A percentile compares a stretch with the other conserved stretches of the same genome.
These are phyloP conservation scores for Suillus hirtellus DNA, from an alignment of 768 basidiomycete genomes.

Conservation along the genomic window DNA sequence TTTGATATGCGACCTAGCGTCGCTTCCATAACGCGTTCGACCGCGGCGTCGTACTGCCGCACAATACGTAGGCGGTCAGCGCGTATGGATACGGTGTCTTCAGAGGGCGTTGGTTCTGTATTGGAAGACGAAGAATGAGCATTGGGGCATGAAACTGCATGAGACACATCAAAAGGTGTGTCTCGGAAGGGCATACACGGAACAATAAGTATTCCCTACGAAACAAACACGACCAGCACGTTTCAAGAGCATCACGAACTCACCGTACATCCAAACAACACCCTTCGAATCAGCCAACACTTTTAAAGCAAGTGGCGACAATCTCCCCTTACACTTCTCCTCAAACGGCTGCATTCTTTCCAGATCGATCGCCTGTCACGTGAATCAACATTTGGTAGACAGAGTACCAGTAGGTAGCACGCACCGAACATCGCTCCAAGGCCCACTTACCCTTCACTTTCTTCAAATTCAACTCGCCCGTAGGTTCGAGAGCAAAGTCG, in stretches of 20 bases:
- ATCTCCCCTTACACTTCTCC: neutral
- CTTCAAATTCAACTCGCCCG: slow-evolving; percentile 21
- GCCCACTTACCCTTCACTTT: slow-evolving; percentile 25
- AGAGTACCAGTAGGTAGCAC: neutral
- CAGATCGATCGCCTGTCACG: neutral
- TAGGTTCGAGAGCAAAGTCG: slow-evolving; percentile 27
- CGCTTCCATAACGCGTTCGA: slow-evolving; percentile 19
- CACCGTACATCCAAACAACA: slow-evolving; percentile 23
- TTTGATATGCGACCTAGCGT: slow-evolving; percentile 24
- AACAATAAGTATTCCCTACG: neutral
- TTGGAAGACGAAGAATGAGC: neutral
- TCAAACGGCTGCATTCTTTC: slow-evolving; percentile 8
- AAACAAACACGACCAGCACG: neutral
- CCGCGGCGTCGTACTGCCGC: slow-evolving; percentile 21
- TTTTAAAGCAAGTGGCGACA: slow-evolving; percentile 1
- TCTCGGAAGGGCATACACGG: slow-evolving; percentile 8
- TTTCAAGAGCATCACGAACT: slow-evolving; percentile 1
- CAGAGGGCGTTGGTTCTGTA: slow-evolving; percentile 31
- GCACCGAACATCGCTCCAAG: slow-evolving; percentile 12
- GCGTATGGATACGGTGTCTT: slow-evolving; percentile 24
- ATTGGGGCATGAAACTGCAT: slow-evolving; percentile 13
- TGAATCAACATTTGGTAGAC: no score
- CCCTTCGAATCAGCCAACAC: slow-evolving; percentile 1
- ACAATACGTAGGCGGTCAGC: slow-evolving; percentile 25
- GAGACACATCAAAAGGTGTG: slow-evolving; percentile 24